A percentile compares a stretch with the other conserved stretches of the same genome.
phyloP scores from a whole-genome alignment of 441 rosid species.

The Brassica hybrid region DNA sequence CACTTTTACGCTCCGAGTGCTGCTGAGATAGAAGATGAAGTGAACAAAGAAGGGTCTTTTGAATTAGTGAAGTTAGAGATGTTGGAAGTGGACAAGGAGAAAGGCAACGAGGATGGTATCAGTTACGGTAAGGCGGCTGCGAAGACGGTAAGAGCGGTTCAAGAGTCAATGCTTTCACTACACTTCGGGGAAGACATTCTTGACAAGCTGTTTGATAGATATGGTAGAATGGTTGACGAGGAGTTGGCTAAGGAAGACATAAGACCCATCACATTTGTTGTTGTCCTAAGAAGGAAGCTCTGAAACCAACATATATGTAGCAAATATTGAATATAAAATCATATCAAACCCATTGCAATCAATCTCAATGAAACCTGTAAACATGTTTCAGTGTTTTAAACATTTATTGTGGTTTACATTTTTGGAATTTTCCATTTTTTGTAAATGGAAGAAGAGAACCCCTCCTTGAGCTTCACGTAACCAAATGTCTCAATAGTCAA shows the following conservation, averaged over 20 bases:
- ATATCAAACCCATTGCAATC: too few species aligned
- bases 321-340: background rate
- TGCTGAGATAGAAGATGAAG: conserved; percentile 64
- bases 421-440: too few species aligned
- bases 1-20: conserved; percentile 78
- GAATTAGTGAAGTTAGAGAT: conserved; percentile 53
- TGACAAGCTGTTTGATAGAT: conserved; percentile 63
- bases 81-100: conserved; percentile 50
- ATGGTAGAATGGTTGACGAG: conserved; percentile 56
- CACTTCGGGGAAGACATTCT: conserved; percentile 73
- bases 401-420: too few species aligned
- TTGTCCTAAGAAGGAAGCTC: conserved; percentile 61
- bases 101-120: conserved; percentile 23
- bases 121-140: conserved; percentile 73
- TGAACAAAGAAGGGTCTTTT: conserved; percentile 67
- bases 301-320: conserved; percentile 40
- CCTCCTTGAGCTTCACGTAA: conserved; percentile 34
- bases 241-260: conserved; percentile 66
- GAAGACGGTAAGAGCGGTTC: conserved; percentile 78
- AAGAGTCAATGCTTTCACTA: conserved; percentile 68
- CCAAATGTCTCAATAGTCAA: conserved; percentile 30
- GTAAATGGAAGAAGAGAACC: background rate
- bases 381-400: too few species aligned
- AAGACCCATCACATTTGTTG: conserved; percentile 59
- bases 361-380: too few species aligned